phyloP scores from a whole-genome alignment of 768 basidiomycete species.

The Omphalotus guepiniiformis region DNA sequence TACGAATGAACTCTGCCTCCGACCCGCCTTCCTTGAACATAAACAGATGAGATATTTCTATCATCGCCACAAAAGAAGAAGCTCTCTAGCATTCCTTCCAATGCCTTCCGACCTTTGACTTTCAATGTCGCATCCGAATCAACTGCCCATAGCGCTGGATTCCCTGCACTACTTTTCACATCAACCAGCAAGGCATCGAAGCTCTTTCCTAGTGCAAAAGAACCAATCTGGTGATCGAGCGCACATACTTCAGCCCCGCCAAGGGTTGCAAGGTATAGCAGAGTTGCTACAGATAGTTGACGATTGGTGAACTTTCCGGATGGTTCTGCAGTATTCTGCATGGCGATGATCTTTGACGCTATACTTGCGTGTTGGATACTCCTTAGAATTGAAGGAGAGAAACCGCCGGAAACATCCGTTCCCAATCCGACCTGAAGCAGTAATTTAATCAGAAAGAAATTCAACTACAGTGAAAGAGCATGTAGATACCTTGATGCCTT shows the following conservation, averaged over 20 bases:
- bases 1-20: too few relatives aligned
- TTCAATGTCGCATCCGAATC: constrained; percentile 29
- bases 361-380: constrained; percentile 73
- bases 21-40: constrained; percentile 75
- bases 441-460: not conserved
- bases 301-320: constrained; percentile 40
- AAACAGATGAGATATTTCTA: constrained; percentile 77
- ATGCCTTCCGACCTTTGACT: constrained; percentile 28
- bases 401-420: constrained; percentile 90
- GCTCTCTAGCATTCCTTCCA: constrained; percentile 68
- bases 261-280: constrained; percentile 87
- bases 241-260: constrained; percentile 87
- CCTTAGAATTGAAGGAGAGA: constrained; percentile 72
- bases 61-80: constrained; percentile 88
- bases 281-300: constrained; percentile 68
- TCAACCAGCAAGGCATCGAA: constrained; percentile 86
- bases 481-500: constrained; percentile 71
- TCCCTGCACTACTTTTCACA: constrained; percentile 47
- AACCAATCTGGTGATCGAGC: constrained; percentile 65
- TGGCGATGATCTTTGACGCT: constrained; percentile 71
- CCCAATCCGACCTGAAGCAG: constrained; percentile 79
- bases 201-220: constrained; percentile 74
- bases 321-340: constrained; percentile 30
- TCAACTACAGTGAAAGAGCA: not conserved
- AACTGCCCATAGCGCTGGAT: constrained; percentile 53